A percentile compares a stretch with the other conserved stretches of the same genome.
Conservation (phyloP, 2,329 filamentous ascomycete genomes). For the Fusarium incarnatum region DNA sequence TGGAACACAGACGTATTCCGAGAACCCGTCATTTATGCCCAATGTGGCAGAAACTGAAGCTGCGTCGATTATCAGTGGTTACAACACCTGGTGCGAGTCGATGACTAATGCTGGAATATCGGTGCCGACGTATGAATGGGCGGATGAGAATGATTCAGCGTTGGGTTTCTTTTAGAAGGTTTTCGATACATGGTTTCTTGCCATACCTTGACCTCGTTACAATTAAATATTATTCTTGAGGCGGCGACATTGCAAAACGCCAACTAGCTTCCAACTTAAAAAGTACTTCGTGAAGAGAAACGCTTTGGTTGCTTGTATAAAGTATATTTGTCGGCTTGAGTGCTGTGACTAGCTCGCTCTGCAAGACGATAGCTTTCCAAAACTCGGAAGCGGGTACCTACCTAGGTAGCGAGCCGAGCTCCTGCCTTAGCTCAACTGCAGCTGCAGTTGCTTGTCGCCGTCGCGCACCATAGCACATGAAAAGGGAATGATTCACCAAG, state of each 20-base stretch:
- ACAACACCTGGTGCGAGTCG: constrained; percentile 35
- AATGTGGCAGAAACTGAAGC: constrained; percentile 29
- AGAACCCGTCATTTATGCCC: constrained; percentile 18
- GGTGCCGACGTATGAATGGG: constrained; percentile 31
- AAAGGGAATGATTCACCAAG: neutral
- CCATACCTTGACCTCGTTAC: neutral
- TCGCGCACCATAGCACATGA: neutral
- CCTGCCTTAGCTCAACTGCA: neutral
- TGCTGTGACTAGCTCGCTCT: neutral
- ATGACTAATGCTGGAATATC: constrained; percentile 28
- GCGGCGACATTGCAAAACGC: neutral
- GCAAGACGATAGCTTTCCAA: neutral
- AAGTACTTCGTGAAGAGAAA: neutral
- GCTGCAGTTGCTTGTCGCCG: neutral
- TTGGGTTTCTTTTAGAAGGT: constrained; percentile 20
- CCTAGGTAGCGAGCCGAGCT: neutral
- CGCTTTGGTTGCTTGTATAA: neutral
- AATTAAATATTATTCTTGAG: neutral
- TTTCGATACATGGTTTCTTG: neutral
- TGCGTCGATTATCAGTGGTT: constrained; percentile 34
- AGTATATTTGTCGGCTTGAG: neutral
- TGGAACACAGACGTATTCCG: constrained; percentile 6
- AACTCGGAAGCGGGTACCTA: no score
- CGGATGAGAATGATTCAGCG: constrained; percentile 24
- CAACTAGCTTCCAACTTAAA: neutral